Base-by-base conservation (phyloP, 768 basidiomycete species). In the Hericium alpestre region DNA sequence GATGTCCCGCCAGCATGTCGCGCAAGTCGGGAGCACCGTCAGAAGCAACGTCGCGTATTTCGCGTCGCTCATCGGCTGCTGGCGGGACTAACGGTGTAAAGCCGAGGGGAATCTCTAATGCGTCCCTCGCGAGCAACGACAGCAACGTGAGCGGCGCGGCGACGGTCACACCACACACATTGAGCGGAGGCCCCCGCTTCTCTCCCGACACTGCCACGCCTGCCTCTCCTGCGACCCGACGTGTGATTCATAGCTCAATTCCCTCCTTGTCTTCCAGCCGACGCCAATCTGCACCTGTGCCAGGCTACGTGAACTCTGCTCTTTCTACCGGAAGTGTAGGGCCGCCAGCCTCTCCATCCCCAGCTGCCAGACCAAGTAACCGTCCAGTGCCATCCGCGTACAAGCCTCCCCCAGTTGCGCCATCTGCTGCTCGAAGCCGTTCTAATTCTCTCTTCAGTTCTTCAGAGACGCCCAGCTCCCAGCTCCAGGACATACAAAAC, bases 1-100 rank as follows among this genome's bases (percentile, higher is more conserved):
- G 22, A 9, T 43, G 40, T 22, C 37, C 32, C 38, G 10, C 20
- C 43, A 47, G 12, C 49, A 62, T 62, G 61, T 52, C 18, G n/a
- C 61, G 54, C 43, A 55, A 20, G 38, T 40, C 57, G 18, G 56
- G 54, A 11, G 61, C 69, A 1, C 79, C 78, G 13, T 84, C 83
- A 47, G 81, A 82, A 60, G 66, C 79, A 15, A 81, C 81, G 40
- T 73, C 77, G 55, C 81, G 80, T 41, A 66, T 81, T 20, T 71
- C 80, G 49, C 72, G 78, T 40, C 71, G 76, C 56, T 77, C 78
- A 53, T 77, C 77, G 38, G 63, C 73, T 57, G 59, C 73, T n/a
- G 66, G 69, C 56, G 59, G 59, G 13, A 63, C 70, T 7, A 72
- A 71, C 54, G 63, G 71, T 54, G 70, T 73, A 9, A 84, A 84